Conservation (phyloP, 2,329 filamentous ascomycete species). For the Phyllosticta ampelicida region DNA sequence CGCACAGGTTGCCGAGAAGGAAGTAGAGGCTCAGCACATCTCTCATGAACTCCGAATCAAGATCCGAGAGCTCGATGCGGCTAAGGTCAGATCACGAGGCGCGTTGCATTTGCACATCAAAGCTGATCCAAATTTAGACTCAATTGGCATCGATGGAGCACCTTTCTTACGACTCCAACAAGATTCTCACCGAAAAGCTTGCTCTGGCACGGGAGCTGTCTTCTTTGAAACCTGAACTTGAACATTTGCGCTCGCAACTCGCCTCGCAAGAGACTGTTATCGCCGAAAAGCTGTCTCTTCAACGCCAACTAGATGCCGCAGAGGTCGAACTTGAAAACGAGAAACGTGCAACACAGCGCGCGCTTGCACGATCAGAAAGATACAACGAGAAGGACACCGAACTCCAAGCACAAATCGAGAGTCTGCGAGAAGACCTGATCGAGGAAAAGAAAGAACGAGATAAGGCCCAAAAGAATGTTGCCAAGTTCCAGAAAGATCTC, state of each 20-base stretch:
- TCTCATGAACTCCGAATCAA: slow-evolving; percentile 42
- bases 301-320: slow-evolving; percentile 64
- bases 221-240: slow-evolving; percentile 49
- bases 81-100: slow-evolving; percentile 40
- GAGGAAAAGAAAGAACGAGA: slow-evolving; percentile 36
- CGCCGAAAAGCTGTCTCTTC: slow-evolving; percentile 67
- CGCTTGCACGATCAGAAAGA: slow-evolving; percentile 37
- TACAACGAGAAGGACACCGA: slow-evolving; percentile 41
- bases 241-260: slow-evolving; percentile 49
- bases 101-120: background rate
- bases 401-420: slow-evolving; percentile 33
- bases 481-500: slow-evolving; percentile 16
- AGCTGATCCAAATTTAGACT: slow-evolving; percentile 39
- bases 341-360: slow-evolving; percentile 56
- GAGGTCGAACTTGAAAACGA: slow-evolving; percentile 78
- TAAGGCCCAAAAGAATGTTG: slow-evolving; percentile 24
- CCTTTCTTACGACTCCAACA: slow-evolving; percentile 58
- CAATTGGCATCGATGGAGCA: slow-evolving; percentile 60
- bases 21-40: slow-evolving; percentile 32
- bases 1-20: slow-evolving; percentile 38
- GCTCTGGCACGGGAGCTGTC: slow-evolving; percentile 50
- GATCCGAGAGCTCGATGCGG: slow-evolving; percentile 43
- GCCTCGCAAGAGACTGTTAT: slow-evolving; percentile 56
- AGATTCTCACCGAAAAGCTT: slow-evolving; percentile 55
- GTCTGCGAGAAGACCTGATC: slow-evolving; percentile 35